phyloP scores from a whole-genome alignment of 768 basidiomycete genomes.

The Serpula lacrymans region DNA sequence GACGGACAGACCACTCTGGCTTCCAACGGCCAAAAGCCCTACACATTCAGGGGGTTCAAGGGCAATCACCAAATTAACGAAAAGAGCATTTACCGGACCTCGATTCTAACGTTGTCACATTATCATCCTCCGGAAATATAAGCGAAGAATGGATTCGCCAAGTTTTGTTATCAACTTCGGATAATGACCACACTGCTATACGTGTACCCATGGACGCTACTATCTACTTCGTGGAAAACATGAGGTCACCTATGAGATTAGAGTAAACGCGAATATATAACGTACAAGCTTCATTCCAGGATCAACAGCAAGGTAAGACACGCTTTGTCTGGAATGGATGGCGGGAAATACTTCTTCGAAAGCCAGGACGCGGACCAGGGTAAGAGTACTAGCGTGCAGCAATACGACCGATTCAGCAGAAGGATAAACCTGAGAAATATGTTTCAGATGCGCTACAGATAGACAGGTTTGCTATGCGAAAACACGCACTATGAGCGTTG shows the following conservation, averaged over 20 bases:
- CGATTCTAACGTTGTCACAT: constrained; percentile 64
- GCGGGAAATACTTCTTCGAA: constrained; percentile 82
- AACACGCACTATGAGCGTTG: constrained; percentile 56
- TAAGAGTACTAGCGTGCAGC: constrained; percentile 65
- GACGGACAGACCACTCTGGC: constrained; percentile 55
- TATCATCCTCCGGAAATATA: constrained; percentile 50
- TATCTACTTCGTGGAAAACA: constrained; percentile 44
- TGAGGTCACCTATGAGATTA: constrained; percentile 7
- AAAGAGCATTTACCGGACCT: constrained; percentile 57
- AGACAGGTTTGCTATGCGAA: background rate
- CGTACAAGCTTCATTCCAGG: constrained; percentile 79
- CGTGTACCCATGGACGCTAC: constrained; percentile 66
- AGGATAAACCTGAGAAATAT: constrained; percentile 57
- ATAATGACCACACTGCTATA: constrained; percentile 78
- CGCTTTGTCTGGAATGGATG: constrained; percentile 38
- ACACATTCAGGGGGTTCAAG: constrained; percentile 21
- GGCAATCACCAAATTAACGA: constrained; percentile 5
- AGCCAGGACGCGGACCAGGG: constrained; percentile 65
- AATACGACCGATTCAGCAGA: constrained; percentile 69
- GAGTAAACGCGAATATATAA: constrained; percentile 12
- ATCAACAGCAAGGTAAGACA: constrained; percentile 69
- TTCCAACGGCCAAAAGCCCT: constrained; percentile 78
- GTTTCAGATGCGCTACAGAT: background rate
- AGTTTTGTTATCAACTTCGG: constrained; percentile 54
- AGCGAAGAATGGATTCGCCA: constrained; percentile 86